Percentiles rank a stretch among this genome's conserved stretches.
Evolutionary conservation across 2,329 filamentous ascomycete genomes (phyloP).

Genomic region (Tricladium varicosporioides): DNA sequence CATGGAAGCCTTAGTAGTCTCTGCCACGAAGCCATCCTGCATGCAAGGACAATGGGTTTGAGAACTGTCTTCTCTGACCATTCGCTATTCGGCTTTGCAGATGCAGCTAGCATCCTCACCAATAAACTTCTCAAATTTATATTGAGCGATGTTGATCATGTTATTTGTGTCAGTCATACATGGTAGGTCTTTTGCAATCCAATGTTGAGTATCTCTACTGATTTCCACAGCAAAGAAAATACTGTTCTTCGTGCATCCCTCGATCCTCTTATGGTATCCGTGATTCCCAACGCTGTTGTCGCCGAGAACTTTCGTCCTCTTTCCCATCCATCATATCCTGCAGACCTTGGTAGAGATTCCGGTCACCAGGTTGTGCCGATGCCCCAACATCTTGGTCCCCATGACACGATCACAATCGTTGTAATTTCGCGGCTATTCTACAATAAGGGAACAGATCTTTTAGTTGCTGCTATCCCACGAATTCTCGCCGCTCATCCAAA

Average conservation of each 20-base stretch:
- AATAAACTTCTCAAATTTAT: conserved; percentile 98
- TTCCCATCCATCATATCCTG: conserved; percentile 46
- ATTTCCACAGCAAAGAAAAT: conserved; percentile 78
- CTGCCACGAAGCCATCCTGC: conserved; percentile 91
- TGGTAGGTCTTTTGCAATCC: conserved; percentile 58
- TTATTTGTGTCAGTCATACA: conserved; percentile 97
- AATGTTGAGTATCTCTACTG: conserved; percentile 15
- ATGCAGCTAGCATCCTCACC: conserved; percentile 90
- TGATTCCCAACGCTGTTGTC: conserved; percentile 96
- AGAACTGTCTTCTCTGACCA: conserved; percentile 97
- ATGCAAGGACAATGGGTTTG: conserved; percentile 93
- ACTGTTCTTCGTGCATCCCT: conserved; percentile 91
- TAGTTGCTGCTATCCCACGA: conserved; percentile 93
- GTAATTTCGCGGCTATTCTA: conserved; percentile 97
- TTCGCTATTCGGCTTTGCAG: conserved; percentile 94
- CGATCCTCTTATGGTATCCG: conserved; percentile 94
- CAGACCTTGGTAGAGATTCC: conserved; percentile 30
- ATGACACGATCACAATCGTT: conserved; percentile 91
- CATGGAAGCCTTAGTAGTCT: conserved; percentile 91
- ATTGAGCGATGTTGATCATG: conserved; percentile 94
- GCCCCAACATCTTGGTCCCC: conserved; percentile 69
- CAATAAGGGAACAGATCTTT: conserved; percentile 95
- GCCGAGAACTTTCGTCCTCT: conserved; percentile 90
- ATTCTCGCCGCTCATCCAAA: conserved; percentile 88
- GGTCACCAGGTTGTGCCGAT: conserved; percentile 37